Conservation (phyloP, 192 early-diverging fungal genomes). For the Jimgerdemannia lactiflua region DNA sequence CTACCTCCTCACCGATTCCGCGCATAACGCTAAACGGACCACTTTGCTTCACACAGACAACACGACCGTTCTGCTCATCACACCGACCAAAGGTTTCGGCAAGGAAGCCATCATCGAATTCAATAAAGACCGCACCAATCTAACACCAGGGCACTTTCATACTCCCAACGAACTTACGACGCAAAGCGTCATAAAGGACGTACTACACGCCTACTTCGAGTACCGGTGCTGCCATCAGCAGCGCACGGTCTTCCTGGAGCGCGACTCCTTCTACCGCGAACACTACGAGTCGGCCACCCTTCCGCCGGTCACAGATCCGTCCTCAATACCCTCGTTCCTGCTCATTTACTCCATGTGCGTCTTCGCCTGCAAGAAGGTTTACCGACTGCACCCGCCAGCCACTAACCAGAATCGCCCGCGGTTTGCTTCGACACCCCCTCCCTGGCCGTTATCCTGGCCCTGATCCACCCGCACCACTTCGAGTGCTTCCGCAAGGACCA, state of each 20-base stretch:
- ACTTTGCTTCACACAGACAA: too few species aligned
- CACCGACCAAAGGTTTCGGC: background rate
- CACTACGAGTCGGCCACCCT: background rate
- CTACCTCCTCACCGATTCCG: too few species aligned
- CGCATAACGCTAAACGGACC: too few species aligned
- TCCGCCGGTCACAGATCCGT: background rate
- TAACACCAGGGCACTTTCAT: background rate
- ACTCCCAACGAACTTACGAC: background rate
- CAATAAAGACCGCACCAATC: background rate
- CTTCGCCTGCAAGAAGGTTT: constrained; percentile 1
- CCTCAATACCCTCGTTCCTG: background rate
- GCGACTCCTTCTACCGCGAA: background rate
- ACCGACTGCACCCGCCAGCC: background rate
- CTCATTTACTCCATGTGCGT: constrained; percentile 9
- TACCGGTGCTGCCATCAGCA: background rate
- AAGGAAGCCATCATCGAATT: background rate
- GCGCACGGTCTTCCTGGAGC: constrained; percentile 1
- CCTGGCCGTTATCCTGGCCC: background rate
- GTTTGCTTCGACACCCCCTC: background rate
- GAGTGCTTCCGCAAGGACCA: constrained; percentile 1
- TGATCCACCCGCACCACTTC: constrained; percentile 5
- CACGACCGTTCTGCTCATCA: background rate
- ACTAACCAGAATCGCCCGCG: background rate
- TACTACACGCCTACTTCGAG: background rate
- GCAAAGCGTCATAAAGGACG: background rate